phyloP scores from a whole-genome alignment of 108 stramenopile species.

The Pseudonitzschia multiseries region DNA sequence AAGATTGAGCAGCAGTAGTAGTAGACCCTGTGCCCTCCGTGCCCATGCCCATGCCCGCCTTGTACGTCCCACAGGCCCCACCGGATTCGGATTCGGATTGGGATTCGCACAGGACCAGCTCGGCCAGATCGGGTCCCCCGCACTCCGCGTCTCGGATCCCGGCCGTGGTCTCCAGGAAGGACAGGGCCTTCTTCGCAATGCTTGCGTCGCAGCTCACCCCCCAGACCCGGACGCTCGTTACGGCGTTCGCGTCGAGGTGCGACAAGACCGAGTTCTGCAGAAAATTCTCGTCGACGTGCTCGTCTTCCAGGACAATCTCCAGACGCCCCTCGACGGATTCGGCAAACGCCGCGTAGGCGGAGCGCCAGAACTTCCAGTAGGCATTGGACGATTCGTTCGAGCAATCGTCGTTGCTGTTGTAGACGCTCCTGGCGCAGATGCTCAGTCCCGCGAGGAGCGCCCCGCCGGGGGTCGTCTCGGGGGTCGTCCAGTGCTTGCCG shows the following conservation, averaged over 20 bases:
- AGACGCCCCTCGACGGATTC: neutral
- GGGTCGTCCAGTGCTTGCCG: neutral
- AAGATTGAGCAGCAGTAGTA: too few relatives aligned
- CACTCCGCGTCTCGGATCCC: neutral
- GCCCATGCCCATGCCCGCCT: neutral
- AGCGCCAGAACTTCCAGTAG: slow-evolving; percentile 22
- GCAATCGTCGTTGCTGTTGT: neutral
- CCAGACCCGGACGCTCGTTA: neutral
- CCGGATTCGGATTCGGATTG: too few relatives aligned
- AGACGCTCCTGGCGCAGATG: slow-evolving; percentile 7
- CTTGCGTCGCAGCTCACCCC: neutral
- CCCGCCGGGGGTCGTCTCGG: slow-evolving; percentile 18
- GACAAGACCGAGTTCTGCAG: neutral
- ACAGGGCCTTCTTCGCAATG: neutral
- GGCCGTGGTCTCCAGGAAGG: neutral
- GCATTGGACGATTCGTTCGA: slow-evolving; percentile 7
- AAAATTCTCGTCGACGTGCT: neutral
- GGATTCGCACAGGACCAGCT: neutral
- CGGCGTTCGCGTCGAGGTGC: neutral
- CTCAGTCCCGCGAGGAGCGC: neutral
- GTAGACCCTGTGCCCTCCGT: too few relatives aligned
- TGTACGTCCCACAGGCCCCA: neutral
- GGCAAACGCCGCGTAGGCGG: slow-evolving; percentile 8
- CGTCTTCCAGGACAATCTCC: neutral
- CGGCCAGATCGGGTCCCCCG: neutral